These are phyloP conservation scores for Anacardium occidentale DNA, from an alignment of 345 rosid species.

Conservation along the genomic window DNA sequence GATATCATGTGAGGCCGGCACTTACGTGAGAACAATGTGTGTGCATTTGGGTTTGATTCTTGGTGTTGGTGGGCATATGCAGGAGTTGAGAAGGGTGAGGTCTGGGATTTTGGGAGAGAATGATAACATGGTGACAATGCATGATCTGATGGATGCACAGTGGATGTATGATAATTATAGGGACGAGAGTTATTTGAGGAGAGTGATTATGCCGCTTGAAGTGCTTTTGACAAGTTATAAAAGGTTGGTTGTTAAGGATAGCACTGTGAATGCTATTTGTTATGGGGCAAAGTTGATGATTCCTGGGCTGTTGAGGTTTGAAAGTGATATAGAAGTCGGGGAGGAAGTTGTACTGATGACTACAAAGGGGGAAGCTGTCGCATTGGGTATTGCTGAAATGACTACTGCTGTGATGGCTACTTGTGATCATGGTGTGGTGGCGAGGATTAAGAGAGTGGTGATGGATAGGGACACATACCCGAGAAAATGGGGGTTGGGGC, in stretches of 20 bases:
- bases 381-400: slow-evolving; percentile 95
- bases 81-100: slow-evolving; percentile 89
- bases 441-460: slow-evolving; percentile 94
- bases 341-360: slow-evolving; percentile 94
- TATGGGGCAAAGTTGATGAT: slow-evolving; percentile 95
- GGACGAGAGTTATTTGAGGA: slow-evolving; percentile 79
- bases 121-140: slow-evolving; percentile 98
- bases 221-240: slow-evolving; percentile 83
- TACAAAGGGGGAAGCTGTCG: slow-evolving; percentile 92
- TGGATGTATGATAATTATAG: slow-evolving; percentile 63
- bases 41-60: slow-evolving; percentile 88
- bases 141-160: slow-evolving; percentile 98
- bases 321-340: slow-evolving; percentile 83
- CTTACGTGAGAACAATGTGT: slow-evolving; percentile 91
- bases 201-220: slow-evolving; percentile 91
- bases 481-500: slow-evolving; percentile 95
- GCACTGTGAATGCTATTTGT: slow-evolving; percentile 92
- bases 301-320: slow-evolving; percentile 85
- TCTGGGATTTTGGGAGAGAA: slow-evolving; percentile 90
- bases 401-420: slow-evolving; percentile 94
- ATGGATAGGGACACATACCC: slow-evolving; percentile 99
- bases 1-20: slow-evolving; percentile 96
- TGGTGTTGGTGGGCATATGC: slow-evolving; percentile 98
- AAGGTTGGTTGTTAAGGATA: slow-evolving; percentile 90
- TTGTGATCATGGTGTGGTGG: slow-evolving; percentile 94